Evolutionary conservation across 345 rosid species (phyloP).

Genomic region (Diplotaxis tenuifolia): DNA sequence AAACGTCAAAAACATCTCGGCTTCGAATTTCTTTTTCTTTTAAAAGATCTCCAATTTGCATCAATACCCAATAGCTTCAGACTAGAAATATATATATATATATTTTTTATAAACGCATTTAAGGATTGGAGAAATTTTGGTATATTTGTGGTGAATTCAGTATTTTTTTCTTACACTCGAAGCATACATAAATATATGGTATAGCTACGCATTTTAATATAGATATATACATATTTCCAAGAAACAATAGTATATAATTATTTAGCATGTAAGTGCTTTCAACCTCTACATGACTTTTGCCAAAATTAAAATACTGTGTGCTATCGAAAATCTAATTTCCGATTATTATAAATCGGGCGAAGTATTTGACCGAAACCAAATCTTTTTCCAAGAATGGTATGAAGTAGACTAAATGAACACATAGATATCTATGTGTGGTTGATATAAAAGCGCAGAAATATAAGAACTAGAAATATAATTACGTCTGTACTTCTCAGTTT

Average conservation of each 20-base stretch:
- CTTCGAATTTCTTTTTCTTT: no score
- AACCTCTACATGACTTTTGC: neutral
- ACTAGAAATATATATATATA: no score
- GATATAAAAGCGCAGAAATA: slow-evolving; percentile 1
- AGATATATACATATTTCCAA: neutral
- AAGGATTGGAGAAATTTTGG: no score
- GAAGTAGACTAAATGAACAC: slow-evolving; percentile 14
- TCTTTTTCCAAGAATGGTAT: slow-evolving; percentile 23
- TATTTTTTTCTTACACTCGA: no score
- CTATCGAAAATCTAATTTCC: no score
- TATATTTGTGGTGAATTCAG: no score
- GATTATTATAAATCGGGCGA: slow-evolving; percentile 12
- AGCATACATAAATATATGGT: no score
- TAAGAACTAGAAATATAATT: slow-evolving; percentile 11
- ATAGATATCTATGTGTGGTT: neutral
- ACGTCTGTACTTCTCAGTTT: neutral
- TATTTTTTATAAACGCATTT: no score
- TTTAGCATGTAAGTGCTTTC: neutral
- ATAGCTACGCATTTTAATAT: neutral
- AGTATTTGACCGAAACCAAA: slow-evolving; percentile 28
- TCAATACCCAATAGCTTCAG: no score
- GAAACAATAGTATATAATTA: neutral
- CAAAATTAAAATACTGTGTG: no score
- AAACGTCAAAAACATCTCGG: no score
- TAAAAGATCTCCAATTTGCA: no score